Evolutionary conservation across 352 stramenopile species (phyloP), one percentile per base, ranked within the genome.

Genomic region (Phytophthora colocasiae): DNA sequence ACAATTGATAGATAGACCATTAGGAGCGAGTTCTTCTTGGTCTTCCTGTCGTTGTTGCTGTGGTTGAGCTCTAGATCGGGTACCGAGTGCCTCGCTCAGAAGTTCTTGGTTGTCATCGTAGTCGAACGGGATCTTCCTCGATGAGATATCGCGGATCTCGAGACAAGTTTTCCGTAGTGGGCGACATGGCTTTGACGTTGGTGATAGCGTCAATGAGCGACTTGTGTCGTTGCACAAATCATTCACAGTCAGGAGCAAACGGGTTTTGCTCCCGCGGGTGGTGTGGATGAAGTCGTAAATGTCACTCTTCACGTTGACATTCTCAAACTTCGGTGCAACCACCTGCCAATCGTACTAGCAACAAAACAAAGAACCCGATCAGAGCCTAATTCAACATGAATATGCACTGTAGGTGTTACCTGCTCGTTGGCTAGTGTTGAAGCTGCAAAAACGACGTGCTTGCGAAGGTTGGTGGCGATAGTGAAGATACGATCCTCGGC

Each of bases 301-400:
- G 53, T 94, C 81, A 29, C 63, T 64, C 66, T 93, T 82, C 29
- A 85, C 77, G 58, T 92, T 75, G 14, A 94, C 79, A 45, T 73
- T 83, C 45, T 94, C 85, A 40, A 96, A 83, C 47, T 85, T 87
- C 32, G 65, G 71, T 6, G 85, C 83, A 49, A 90, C 74, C 58
- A 93, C 90, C 49, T 96, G 87, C 84, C 85, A 96, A 29, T 96
- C 87, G 54, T 96, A 96, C 87, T 95, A 53, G 6, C 14, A 48
- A 69, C 6, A 40, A 56, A 29, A 70, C 5, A 40, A 56, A 29
- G 60, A 53, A 6, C 22, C 6, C 8, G 24, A 34, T 34, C 10
- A 50, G 24, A 9, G 31, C n/a, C 8, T 12, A 26, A 12, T 24
- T 27, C 8, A 46, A 4, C 40, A 46, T 1, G 15, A 17, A 22